Evolutionary conservation across 495 filamentous ascomycete genomes (phyloP), one percentile per base, ranked within the genome.

Genomic region (Lasiosphaeris hirsuta): DNA sequence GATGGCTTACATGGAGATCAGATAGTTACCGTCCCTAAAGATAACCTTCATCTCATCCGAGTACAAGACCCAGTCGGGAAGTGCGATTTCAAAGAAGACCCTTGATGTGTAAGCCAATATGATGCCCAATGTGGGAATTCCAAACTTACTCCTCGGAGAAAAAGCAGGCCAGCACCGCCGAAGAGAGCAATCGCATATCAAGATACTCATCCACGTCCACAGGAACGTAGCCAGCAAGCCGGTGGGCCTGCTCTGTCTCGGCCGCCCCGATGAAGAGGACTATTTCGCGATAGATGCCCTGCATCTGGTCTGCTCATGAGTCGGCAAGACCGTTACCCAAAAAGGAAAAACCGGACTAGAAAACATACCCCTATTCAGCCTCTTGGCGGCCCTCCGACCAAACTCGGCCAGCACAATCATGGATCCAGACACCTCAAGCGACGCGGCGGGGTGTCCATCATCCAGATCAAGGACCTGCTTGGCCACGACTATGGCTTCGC

Each of bases 171-270:
- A 41, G 42, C 2, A 46, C 35, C 18, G 49, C 51, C 34, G 57
- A 59, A 0, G 49, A 33, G 41, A 18, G 40, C 15, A 6, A 18
- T 3, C 57, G 49, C 35, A 35, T 36, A 8, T 51, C 40, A 7
- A 43, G 13, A 23, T 53, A 59, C 49, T 59, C 57, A 2, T 53
- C 42, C 7, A 40, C 13, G 1, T 9, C 40, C 4, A 13, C 0
- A 1, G 46, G 50, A n/a, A 59, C 6, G 11, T 53, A 35, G 0
- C 57, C 57, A 5, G 41, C 35, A 10, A 59, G 37, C 1, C 50
- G 50, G 11, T 54, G 10, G 4, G 41, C 35, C 15, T 59, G 57
- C 30, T 59, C 57, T 10, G 30, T n/a, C n/a, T 47, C 57, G 2
- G 42, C 30, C 17, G 42, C 41, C 19, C 43, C 10, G 1, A 59